phyloP scores from a whole-genome alignment of 208 protist species.

The Leishmania tarentolae region DNA sequence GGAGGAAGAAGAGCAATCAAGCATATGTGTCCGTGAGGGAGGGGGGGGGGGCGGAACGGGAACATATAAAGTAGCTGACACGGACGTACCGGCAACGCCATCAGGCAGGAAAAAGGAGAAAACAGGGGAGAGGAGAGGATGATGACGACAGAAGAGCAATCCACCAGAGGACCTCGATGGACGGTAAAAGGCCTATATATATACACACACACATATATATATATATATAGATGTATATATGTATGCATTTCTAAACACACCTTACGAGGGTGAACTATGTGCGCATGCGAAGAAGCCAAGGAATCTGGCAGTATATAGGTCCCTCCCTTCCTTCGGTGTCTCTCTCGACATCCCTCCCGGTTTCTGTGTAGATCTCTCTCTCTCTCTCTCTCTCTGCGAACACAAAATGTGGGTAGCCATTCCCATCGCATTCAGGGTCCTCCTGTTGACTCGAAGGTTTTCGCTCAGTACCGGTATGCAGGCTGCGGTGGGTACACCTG shows the following conservation, averaged over 20 bases:
- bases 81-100: neutral
- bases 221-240: no score
- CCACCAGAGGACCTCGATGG: neutral
- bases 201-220: no score
- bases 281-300: neutral
- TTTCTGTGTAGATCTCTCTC: neutral
- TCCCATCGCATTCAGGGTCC: no score
- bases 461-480: conserved; percentile 25
- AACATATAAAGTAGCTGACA: neutral
- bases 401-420: neutral
- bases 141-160: neutral
- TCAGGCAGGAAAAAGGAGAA: neutral
- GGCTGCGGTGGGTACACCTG: conserved; percentile 33
- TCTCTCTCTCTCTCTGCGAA: neutral
- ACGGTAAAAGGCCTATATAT: neutral
- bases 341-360: no score
- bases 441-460: no score
- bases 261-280: neutral
- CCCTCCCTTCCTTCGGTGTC: no score
- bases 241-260: neutral
- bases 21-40: no score
- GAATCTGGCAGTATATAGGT: neutral
- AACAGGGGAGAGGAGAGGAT: neutral
- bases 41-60: neutral
- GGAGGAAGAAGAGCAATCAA: neutral